phyloP scores from a whole-genome alignment of 2,329 filamentous ascomycete species.

The Fusarium burgessii region DNA sequence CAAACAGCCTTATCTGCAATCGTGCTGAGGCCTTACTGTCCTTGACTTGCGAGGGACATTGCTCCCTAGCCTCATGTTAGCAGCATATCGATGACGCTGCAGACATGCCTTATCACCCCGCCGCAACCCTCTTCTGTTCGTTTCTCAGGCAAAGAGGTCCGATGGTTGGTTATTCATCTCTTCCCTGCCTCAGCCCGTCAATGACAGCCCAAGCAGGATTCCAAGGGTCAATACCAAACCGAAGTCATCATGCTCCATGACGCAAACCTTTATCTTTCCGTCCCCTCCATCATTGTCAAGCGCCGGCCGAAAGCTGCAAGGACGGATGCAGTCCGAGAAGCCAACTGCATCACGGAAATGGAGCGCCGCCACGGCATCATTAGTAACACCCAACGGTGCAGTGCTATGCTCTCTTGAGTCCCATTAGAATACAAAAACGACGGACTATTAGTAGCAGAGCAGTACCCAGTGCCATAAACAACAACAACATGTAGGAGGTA shows the following conservation, averaged over 20 bases:
- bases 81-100: conserved; percentile 36
- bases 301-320: conserved; percentile 27
- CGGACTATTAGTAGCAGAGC: background rate
- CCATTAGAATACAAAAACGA: background rate
- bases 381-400: conserved; percentile 17
- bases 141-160: background rate
- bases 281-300: conserved; percentile 14
- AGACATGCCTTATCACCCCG: conserved; percentile 32
- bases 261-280: conserved; percentile 31
- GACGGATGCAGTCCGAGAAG: conserved; percentile 22
- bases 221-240: conserved; percentile 32
- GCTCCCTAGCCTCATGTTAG: conserved; percentile 13
- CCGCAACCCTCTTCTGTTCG: conserved; percentile 21
- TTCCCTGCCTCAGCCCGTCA: conserved; percentile 10
- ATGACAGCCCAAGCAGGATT: conserved; percentile 35
- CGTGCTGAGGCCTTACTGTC: background rate
- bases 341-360: conserved; percentile 22
- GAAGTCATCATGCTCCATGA: conserved; percentile 40
- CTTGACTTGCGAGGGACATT: background rate
- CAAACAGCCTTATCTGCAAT: conserved; percentile 15
- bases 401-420: background rate
- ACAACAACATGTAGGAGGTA: background rate
- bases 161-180: conserved; percentile 2
- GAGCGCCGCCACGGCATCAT: conserved; percentile 43
- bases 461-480: background rate